A percentile compares a stretch with the other conserved stretches of the same genome.
Conservation (phyloP, 164 flowering plant species). For the Berberis thunbergii region DNA sequence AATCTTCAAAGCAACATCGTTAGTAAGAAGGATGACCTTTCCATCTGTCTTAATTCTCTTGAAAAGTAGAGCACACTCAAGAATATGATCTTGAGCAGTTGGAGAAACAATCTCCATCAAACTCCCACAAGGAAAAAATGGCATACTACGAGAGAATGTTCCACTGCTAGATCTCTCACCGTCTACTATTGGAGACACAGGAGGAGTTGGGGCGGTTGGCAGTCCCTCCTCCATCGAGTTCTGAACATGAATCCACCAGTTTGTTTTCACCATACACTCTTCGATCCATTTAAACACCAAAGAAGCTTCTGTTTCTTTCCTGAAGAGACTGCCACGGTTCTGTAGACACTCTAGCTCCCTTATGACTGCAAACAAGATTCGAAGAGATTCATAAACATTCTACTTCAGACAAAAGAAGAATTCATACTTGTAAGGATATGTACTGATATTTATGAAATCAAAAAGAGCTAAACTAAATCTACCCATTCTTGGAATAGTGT, state of each 20-base stretch:
- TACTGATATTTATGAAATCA: too few species aligned
- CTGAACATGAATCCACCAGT: constrained; percentile 88
- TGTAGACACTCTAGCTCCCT: constrained; percentile 64
- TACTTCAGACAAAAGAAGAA: too few species aligned
- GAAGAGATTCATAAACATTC: too few species aligned
- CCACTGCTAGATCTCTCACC: constrained; percentile 17
- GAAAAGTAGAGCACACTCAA: constrained; percentile 60
- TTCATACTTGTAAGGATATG: too few species aligned
- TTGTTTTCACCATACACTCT: constrained; percentile 55
- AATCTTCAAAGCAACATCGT: constrained; percentile 60
- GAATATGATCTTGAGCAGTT: constrained; percentile 69
- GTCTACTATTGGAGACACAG: constrained; percentile 48
- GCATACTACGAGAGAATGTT: constrained; percentile 15
- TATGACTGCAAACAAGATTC: constrained; percentile 37
- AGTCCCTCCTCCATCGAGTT: constrained; percentile 48
- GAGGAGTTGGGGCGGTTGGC: constrained; percentile 67
- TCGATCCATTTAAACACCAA: constrained; percentile 70
- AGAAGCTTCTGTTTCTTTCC: constrained; percentile 43
- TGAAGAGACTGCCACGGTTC: constrained; percentile 42
- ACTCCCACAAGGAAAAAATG: constrained; percentile 26
- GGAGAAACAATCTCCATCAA: constrained; percentile 50
- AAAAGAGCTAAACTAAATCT: too few species aligned
- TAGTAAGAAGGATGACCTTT: constrained; percentile 59
- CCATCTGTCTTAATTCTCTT: constrained; percentile 35
- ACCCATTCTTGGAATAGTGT: too few species aligned